Base-by-base conservation (phyloP, 805 yeast genomes). In the Soucietia sequanensis region DNA sequence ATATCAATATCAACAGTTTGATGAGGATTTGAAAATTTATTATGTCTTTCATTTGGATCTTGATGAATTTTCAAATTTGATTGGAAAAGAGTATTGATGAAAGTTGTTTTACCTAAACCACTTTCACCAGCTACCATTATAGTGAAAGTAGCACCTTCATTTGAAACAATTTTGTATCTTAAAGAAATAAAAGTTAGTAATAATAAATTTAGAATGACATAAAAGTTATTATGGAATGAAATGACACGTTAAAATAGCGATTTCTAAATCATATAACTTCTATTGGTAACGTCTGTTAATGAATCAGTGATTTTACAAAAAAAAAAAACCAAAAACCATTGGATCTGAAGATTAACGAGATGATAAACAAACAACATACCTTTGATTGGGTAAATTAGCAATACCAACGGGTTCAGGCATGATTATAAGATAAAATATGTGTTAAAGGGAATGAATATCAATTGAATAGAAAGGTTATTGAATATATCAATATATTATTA, bases 71-170 rank as follows among this genome's bases (percentile, higher is more conserved):
- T 83, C 50, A 85, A 65, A 18, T 78, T 62, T 2, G 89, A 76
- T 60, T 86, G 93, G 61, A 90, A 86, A 38, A 89, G 61, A 2
- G 95, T 87, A 62, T 87, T 86, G 58, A 89, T 70, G 47, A 88
- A 88, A 0, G 96, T 89, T n/a, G 95, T 82, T 60, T 89, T 87
- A 42, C 97, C 97, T 33, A 88, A 66, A 5, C 96, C 96, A 31
- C 90, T 78, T 59, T 89, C 96, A 49, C 97, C 97, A 30, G 88
- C 87, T 18, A 87, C 80, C 89, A 87, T 78, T 37, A 90, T 51
- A 30, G 95, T 87, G 61, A 86, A 84, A 17, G 80, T 68, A 14
- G 88, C 84, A 28, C 93, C 95, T 48, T 78, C 70, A 45, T 81
- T 80, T 39, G 85, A 79, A 33, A 84, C 84, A 43, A 82, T 78